Percentiles rank a stretch among this genome's conserved stretches.
Evolutionary conservation across 179 eudicot genomes (phyloP).

Genomic region (Nepenthes alata): DNA sequence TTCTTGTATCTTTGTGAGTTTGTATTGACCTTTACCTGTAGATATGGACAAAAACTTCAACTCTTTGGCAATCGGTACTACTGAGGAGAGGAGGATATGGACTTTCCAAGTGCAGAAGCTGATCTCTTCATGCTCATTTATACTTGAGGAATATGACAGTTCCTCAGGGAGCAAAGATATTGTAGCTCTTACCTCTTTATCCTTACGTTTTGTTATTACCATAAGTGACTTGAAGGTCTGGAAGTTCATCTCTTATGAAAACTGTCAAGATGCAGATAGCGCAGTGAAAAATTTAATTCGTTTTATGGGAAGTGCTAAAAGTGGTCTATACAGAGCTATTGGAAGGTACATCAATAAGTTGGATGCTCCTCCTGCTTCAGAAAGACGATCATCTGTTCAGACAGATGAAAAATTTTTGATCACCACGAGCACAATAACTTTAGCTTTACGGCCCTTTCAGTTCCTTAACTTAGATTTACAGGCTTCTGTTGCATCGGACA

Average conservation of each 20-base stretch:
- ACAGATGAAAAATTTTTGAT: slow-evolving; percentile 67
- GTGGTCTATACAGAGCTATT: slow-evolving; percentile 50
- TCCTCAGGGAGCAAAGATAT: slow-evolving; percentile 26
- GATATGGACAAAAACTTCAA: slow-evolving; percentile 57
- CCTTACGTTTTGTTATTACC: slow-evolving; percentile 65
- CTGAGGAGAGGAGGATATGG: slow-evolving; percentile 59
- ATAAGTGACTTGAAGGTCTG: slow-evolving; percentile 71
- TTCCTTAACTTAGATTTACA: slow-evolving; percentile 16
- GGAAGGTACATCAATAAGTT: slow-evolving; percentile 51
- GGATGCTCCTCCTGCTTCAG: slow-evolving; percentile 33
- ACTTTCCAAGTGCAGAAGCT: slow-evolving; percentile 63
- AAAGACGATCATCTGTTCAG: slow-evolving; percentile 15
- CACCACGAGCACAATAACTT: slow-evolving; percentile 72
- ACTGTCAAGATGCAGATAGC: slow-evolving; percentile 37
- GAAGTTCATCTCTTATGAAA: slow-evolving; percentile 44
- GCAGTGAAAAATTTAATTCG: slow-evolving; percentile 46
- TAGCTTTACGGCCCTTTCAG: slow-evolving; percentile 74
- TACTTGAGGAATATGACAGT: slow-evolving; percentile 49
- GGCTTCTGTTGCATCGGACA: slow-evolving; percentile 17
- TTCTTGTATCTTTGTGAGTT: background rate
- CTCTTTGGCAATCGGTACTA: slow-evolving; percentile 50
- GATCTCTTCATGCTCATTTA: slow-evolving; percentile 50
- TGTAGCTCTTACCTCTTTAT: slow-evolving; percentile 39
- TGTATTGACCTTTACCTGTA: slow-evolving; percentile 23
- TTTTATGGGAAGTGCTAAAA: slow-evolving; percentile 54